Evolutionary conservation across 2,329 filamentous ascomycete genomes (phyloP).

Genomic region (Sporothrix variecibatus): DNA sequence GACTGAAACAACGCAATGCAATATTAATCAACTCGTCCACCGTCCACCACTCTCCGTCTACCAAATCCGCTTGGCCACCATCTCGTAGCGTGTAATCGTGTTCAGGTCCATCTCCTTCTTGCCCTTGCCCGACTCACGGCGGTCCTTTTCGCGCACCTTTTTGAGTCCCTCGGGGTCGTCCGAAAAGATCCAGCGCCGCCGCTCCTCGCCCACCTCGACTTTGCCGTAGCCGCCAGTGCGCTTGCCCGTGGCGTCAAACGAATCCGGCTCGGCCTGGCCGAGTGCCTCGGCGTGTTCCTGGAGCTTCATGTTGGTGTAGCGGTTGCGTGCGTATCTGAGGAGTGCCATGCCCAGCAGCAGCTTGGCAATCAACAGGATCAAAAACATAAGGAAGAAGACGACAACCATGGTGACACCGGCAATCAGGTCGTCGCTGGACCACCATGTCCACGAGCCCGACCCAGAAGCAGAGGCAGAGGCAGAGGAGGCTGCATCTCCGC

Average conservation of each 20-base stretch:
- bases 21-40: not conserved
- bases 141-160: conserved; percentile 63
- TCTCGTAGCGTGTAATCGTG: conserved; percentile 79
- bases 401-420: conserved; percentile 79
- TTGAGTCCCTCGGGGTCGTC: conserved; percentile 75
- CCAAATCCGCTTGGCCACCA: conserved; percentile 98
- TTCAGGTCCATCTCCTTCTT: conserved; percentile 62
- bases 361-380: conserved; percentile 82
- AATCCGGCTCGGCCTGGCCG: conserved; percentile 53
- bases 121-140: conserved; percentile 60
- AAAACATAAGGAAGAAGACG: conserved; percentile 81
- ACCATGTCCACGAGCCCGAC: conserved; percentile 30
- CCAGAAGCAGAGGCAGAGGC: not conserved
- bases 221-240: conserved; percentile 80
- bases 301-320: conserved; percentile 79
- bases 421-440: conserved; percentile 72
- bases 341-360: conserved; percentile 86
- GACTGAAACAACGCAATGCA: not conserved
- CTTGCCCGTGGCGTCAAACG: conserved; percentile 69
- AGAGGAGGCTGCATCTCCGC: conserved; percentile 29
- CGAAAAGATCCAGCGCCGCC: conserved; percentile 80
- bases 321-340: conserved; percentile 73
- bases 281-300: conserved; percentile 57
- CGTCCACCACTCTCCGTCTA: conserved; percentile 45
- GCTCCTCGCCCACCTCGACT: conserved; percentile 86